These are phyloP conservation scores for Colletotrichum sp. DNA, from an alignment of 2,329 filamentous ascomycete genomes.

Conservation along the genomic window DNA sequence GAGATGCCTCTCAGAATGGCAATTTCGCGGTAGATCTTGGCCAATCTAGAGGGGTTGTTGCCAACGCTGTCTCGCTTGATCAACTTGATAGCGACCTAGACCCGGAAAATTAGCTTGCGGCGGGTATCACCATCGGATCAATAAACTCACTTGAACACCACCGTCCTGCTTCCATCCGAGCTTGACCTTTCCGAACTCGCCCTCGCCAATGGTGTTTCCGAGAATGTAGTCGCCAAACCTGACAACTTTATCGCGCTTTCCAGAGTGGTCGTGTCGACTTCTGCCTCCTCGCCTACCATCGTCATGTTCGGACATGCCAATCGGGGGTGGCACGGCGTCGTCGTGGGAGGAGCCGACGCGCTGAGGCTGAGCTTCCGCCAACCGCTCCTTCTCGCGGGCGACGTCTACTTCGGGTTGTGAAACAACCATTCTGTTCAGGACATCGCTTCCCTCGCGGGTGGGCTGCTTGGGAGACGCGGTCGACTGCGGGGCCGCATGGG, in stretches of 20 bases:
- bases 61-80: conserved; percentile 92
- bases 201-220: conserved; percentile 94
- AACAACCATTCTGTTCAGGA: conserved; percentile 78
- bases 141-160: conserved; percentile 43
- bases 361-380: conserved; percentile 63
- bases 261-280: conserved; percentile 64
- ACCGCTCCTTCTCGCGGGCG: conserved; percentile 72
- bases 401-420: conserved; percentile 78
- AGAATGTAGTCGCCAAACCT: conserved; percentile 96
- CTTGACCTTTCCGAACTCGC: conserved; percentile 98
- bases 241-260: conserved; percentile 67
- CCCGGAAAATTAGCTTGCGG: conserved; percentile 17
- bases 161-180: conserved; percentile 47
- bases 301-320: conserved; percentile 46
- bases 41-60: conserved; percentile 84
- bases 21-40: conserved; percentile 98
- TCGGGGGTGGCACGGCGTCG: conserved; percentile 50
- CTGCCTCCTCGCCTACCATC: conserved; percentile 55
- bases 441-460: conserved; percentile 78
- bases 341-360: conserved; percentile 40
- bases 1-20: conserved; percentile 85
- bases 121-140: not conserved
- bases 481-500: conserved; percentile 39
- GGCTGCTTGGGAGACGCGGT: conserved; percentile 63
- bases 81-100: conserved; percentile 92